phyloP scores from a whole-genome alignment of 106 monocot species.

The Dendrobium nobile region DNA sequence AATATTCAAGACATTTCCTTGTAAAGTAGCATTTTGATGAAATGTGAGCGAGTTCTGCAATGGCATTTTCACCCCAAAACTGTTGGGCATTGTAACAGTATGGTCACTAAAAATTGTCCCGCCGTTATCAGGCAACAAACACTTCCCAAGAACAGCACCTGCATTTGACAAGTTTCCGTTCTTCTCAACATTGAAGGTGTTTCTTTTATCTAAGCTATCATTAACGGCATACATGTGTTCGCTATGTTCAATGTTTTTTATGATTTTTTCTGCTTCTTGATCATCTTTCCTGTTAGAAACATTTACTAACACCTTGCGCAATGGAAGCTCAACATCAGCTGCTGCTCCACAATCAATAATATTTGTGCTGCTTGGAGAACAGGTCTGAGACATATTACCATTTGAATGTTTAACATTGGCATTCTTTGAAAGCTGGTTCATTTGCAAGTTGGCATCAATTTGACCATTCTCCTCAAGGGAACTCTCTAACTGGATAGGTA shows the following conservation, averaged over 20 bases:
- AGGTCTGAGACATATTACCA: conserved; percentile 14
- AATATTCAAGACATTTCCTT: conserved; percentile 10
- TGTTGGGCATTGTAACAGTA: not conserved
- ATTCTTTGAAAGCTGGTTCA: conserved; percentile 9
- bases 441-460: conserved; percentile 16
- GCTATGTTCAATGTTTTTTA: conserved; percentile 14
- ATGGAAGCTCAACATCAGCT: conserved; percentile 3
- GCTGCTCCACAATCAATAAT: conserved; percentile 6
- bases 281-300: conserved; percentile 15
- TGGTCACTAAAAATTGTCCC: conserved; percentile 9
- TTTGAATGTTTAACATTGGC: conserved; percentile 17
- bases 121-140: conserved; percentile 7
- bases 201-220: conserved; percentile 3
- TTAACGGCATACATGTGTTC: conserved; percentile 8
- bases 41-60: conserved; percentile 17
- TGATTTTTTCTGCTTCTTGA: conserved; percentile 19
- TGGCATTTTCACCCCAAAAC: conserved; percentile 10
- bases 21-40: not conserved
- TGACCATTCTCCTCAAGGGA: conserved; percentile 27
- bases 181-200: conserved; percentile 5
- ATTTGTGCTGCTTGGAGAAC: conserved; percentile 9
- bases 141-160: conserved; percentile 11
- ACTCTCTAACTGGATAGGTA: conserved; percentile 8
- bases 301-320: not conserved
- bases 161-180: conserved; percentile 7